Evolutionary conservation across 768 basidiomycete species (phyloP).

Genomic region (Boletales sp.): DNA sequence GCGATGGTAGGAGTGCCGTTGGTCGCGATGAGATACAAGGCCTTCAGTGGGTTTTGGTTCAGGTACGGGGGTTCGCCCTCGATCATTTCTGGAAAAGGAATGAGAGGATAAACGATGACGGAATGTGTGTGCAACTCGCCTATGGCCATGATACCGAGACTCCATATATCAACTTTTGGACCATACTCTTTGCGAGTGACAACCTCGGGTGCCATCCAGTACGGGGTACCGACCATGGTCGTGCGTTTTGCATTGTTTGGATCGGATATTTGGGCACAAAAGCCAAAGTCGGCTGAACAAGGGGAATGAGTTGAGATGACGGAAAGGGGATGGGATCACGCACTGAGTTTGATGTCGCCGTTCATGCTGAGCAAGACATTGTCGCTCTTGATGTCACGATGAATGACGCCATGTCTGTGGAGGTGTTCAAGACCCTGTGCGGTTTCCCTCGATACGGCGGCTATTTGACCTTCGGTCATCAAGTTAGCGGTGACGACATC

Average conservation of each 20-base stretch:
- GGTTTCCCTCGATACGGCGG: slow-evolving; percentile 91
- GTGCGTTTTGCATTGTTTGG: slow-evolving; percentile 88
- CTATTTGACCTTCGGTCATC: slow-evolving; percentile 99
- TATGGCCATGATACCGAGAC: slow-evolving; percentile 93
- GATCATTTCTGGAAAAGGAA: slow-evolving; percentile 75
- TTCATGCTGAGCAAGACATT: slow-evolving; percentile 90
- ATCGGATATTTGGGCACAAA: slow-evolving; percentile 94
- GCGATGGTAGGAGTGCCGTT: slow-evolving; percentile 96
- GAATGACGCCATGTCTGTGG: slow-evolving; percentile 95
- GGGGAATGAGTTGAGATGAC: background rate
- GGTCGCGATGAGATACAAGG: slow-evolving; percentile 95
- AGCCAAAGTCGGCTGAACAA: slow-evolving; percentile 89
- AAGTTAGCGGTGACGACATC: slow-evolving; percentile 87
- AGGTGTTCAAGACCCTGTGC: slow-evolving; percentile 92
- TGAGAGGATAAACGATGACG: slow-evolving; percentile 5
- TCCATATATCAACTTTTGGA: slow-evolving; percentile 98
- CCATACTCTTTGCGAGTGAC: slow-evolving; percentile 98
- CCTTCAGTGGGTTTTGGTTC: slow-evolving; percentile 95
- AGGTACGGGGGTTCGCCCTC: slow-evolving; percentile 96
- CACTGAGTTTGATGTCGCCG: slow-evolving; percentile 98
- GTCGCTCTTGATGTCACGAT: slow-evolving; percentile 99
- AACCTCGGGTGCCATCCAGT: slow-evolving; percentile 99
- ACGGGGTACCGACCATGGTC: slow-evolving; percentile 98
- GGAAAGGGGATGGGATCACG: slow-evolving; percentile 33
- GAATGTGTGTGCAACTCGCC: slow-evolving; percentile 44